A percentile compares a stretch with the other conserved stretches of the same genome.
These are phyloP conservation scores for Tephrocybe sp. DNA, from an alignment of 768 basidiomycete genomes.

Conservation along the genomic window DNA sequence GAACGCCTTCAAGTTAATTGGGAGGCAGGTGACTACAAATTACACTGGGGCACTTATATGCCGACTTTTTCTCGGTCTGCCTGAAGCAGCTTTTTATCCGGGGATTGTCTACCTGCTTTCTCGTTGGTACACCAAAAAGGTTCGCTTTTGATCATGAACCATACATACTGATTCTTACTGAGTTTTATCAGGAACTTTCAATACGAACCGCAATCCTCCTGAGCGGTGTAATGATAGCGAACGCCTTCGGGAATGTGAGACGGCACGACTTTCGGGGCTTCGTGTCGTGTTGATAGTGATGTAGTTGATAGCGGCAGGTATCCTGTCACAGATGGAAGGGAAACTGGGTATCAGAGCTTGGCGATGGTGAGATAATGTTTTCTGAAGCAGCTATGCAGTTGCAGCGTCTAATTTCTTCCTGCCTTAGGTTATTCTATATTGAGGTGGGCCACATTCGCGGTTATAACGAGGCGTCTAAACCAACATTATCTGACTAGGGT, in stretches of 20 bases:
- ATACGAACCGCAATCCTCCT: conserved; percentile 61
- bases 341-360: conserved; percentile 62
- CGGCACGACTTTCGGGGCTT: neutral
- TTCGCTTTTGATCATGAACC: conserved; percentile 1
- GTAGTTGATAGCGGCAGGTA: conserved; percentile 70
- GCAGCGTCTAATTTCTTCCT: neutral
- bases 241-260: conserved; percentile 63
- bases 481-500: conserved; percentile 36
- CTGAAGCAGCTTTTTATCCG: conserved; percentile 68
- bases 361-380: conserved; percentile 49
- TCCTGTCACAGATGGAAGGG: conserved; percentile 67
- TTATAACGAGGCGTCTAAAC: neutral
- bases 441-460: conserved; percentile 37
- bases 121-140: conserved; percentile 61
- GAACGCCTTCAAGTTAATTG: neutral
- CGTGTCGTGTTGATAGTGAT: neutral
- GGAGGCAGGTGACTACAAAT: conserved; percentile 44
- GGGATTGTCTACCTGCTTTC: conserved; percentile 47
- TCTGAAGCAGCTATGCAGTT: neutral
- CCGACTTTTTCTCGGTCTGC: conserved; percentile 62
- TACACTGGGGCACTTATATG: conserved; percentile 53
- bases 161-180: neutral
- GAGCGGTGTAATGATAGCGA: conserved; percentile 56
- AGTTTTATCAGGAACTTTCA: conserved; percentile 47
- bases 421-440: conserved; percentile 62